phyloP scores from a whole-genome alignment of 768 basidiomycete species.

The Xerocomellus amylosporus region DNA sequence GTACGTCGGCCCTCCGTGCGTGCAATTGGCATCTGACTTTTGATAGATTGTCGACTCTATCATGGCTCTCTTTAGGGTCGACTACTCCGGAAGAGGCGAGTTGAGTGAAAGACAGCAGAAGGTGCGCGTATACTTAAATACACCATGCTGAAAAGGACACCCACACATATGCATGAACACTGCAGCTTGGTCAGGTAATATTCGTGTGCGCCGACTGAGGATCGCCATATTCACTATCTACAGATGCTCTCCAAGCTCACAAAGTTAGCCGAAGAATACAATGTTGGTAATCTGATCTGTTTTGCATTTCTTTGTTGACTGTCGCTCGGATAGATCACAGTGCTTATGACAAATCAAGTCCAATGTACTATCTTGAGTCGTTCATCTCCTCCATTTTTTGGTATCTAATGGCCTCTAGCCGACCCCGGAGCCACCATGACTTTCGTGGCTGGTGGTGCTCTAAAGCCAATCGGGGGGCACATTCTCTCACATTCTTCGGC shows the following conservation, averaged over 20 bases:
- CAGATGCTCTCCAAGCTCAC: conserved; percentile 90
- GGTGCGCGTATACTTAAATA: conserved; percentile 34
- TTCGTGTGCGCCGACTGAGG: neutral
- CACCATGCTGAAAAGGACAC: neutral
- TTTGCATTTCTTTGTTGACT: neutral
- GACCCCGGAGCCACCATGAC: conserved; percentile 96
- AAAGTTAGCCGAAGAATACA: conserved; percentile 90
- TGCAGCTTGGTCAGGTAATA: conserved; percentile 78
- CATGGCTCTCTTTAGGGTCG: conserved; percentile 94
- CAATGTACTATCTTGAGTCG: conserved; percentile 51
- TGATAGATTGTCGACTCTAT: conserved; percentile 89
- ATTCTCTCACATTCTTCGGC: conserved; percentile 88
- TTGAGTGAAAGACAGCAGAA: conserved; percentile 93
- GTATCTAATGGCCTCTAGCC: conserved; percentile 43
- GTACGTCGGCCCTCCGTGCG: conserved; percentile 34
- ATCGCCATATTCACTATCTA: neutral
- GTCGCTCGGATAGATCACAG: conserved; percentile 55
- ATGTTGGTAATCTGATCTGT: conserved; percentile 43
- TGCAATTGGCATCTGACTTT: conserved; percentile 7
- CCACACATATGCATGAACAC: conserved; percentile 11
- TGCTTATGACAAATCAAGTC: conserved; percentile 91
- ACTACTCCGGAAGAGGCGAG: conserved; percentile 92
- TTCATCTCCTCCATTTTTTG: neutral
- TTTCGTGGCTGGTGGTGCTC: conserved; percentile 89
- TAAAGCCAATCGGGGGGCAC: conserved; percentile 90